phyloP scores from a whole-genome alignment of 2,329 filamentous ascomycete species.

The Diaporthe sp. region DNA sequence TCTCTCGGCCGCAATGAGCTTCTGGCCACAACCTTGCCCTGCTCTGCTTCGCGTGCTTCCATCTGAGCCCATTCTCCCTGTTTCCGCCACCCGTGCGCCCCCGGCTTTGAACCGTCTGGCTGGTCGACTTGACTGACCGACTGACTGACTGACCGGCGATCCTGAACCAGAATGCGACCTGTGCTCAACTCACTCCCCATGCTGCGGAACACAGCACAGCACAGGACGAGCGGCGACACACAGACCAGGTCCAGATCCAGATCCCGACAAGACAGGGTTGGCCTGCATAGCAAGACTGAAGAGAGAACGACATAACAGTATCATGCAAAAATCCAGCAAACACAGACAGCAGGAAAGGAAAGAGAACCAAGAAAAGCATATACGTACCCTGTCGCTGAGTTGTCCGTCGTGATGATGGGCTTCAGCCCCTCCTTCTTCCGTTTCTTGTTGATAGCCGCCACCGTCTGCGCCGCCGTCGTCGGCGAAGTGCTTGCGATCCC shows the following conservation, averaged over 20 bases:
- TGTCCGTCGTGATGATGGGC: conserved; percentile 82
- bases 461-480: conserved; percentile 32
- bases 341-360: neutral
- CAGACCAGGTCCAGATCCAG: conserved; percentile 21
- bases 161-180: conserved; percentile 29
- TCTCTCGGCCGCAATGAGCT: conserved; percentile 20
- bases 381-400: conserved; percentile 53
- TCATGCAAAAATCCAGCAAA: neutral
- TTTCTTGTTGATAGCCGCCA: conserved; percentile 69
- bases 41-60: neutral
- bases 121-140: conserved; percentile 2
- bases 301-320: neutral
- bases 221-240: conserved; percentile 13
- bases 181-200: conserved; percentile 9
- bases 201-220: conserved; percentile 22
- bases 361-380: conserved; percentile 32
- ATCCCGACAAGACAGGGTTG: conserved; percentile 7
- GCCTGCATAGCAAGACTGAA: neutral
- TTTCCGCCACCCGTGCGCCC: neutral
- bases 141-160: neutral
- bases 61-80: neutral
- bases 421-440: conserved; percentile 81
- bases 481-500: conserved; percentile 34
- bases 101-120: neutral
- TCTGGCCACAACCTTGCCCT: conserved; percentile 27